Base-by-base conservation (phyloP, 2,329 filamentous ascomycete species). In the Camillea tinctor region DNA sequence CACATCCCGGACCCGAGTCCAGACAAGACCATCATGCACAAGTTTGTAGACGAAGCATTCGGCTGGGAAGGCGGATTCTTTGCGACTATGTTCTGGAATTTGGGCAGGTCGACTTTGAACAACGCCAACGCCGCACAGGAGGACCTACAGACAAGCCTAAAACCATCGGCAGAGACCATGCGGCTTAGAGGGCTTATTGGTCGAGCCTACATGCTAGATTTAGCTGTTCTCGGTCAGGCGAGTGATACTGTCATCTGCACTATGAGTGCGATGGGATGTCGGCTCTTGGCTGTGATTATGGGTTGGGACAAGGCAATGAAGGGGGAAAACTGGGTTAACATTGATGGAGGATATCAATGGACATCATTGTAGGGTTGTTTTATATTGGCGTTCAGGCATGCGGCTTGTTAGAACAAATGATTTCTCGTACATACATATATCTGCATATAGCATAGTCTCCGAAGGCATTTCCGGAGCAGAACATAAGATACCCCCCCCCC, bases 1-100 rank as follows among this genome's bases (percentile, higher is more conserved):
- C 75, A 77, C 21, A 73, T 78, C 40, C 69, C 79, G 68, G 74
- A 74, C 64, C 75, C 71, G 60, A 75, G 73, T 50, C 72, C 75
- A 2, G 76, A 85, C 61, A 75, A 76, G 22, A 76, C 77, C 11
- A 77, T 82, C 6, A 85, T 89, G 71, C 82, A 83, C 65, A 85
- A 84, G 67, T 91, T 90, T 72, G 82, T 90, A 40, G 90, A 93
- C 60, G 88, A 93, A 71, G 84, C 88, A 1, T 87, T 91, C 49
- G 92, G 92, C 26, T 96, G 92, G 92, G 92, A 96, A 73, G 92
- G 92, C 19, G 92, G 92, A 1, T 96, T 96, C 79, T 96, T 90
- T 75, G 83, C 84, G 15, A 84, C 86, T 68, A 88, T 95, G 76
- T 96, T 96, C 75, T 93, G 90, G 86, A 89, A 87, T 55, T 79